Evolutionary conservation across 2,329 filamentous ascomycete species (phyloP), one percentile per base, ranked within the genome.

Genomic region (Ceratocystis ficicola): DNA sequence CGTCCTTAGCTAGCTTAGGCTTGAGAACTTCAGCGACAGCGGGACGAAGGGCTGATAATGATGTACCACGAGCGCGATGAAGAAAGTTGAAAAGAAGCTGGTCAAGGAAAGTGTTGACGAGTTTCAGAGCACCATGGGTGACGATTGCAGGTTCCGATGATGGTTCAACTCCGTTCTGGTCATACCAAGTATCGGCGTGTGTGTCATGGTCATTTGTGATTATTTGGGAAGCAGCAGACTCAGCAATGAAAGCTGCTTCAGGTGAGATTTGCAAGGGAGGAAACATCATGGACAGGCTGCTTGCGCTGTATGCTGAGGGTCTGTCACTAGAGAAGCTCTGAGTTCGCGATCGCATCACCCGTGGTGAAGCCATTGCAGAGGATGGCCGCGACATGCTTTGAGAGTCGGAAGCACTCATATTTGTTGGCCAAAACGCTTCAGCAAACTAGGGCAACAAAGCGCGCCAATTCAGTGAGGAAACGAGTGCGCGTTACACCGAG

Each of bases 81-180:
- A 99, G 83, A 69, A 97, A 88, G 72, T 90, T 93, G 78, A 92
- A 96, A 5, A 99, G 82, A 3, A 97, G 80, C 73, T 96, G 90
- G 74, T 99, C 94, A 69, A 99, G 83, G 73, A 99, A 99, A 71
- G 83, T 86, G 76, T 99, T 99, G 72, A 96, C 83, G 8, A 95
- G 82, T 52, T 81, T 80, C 46, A 97, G 78, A 0, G 94, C 89
- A 32, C 83, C 81, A 1, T 82, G 79, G 0, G 90, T 87, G 66
- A 96, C 88, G 62, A 87, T 74, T 20, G 88, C 88, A 20, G 86
- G 84, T 70, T 89, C 86, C 66, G 81, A 81, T 3, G 83, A 82
- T 0, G 83, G 81, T 69, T 86, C 83, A 65, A 86, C 80, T 63
- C 84, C 84, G 70, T 88, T 82, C 68, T 87, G 82, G 72, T 89